phyloP scores from a whole-genome alignment of 1,284 basidiomycete genomes.

The Farysia itapuensis region DNA sequence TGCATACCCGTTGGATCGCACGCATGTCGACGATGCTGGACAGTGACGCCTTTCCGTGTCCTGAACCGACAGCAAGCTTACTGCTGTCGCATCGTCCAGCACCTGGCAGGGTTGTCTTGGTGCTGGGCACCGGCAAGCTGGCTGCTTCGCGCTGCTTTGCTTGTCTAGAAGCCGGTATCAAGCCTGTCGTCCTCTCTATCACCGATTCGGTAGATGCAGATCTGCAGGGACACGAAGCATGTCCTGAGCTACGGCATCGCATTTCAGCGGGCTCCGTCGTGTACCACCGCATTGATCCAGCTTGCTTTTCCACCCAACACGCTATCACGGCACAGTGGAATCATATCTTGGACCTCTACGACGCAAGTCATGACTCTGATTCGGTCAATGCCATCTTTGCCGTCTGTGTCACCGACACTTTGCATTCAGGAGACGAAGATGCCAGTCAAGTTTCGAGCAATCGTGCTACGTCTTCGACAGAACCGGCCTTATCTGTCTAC shows the following conservation, averaged over 20 bases:
- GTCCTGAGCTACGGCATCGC: slow-evolving; percentile 66
- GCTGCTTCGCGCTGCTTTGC: slow-evolving; percentile 79
- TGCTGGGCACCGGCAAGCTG: slow-evolving; percentile 75
- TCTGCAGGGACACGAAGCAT: slow-evolving; percentile 2
- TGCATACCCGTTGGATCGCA: too few species aligned
- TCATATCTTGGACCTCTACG: slow-evolving; percentile 10
- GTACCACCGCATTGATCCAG: slow-evolving; percentile 3
- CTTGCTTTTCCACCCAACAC: slow-evolving; percentile 1
- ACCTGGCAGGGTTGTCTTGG: slow-evolving; percentile 60
- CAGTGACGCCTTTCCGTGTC: slow-evolving; percentile 1
- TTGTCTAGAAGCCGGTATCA: slow-evolving; percentile 78
- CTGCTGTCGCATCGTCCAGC: slow-evolving; percentile 37
- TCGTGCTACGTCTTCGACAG: not conserved
- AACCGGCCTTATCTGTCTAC: slow-evolving; percentile 10
- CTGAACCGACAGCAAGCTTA: slow-evolving; percentile 30
- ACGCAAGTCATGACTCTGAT: slow-evolving; percentile 8
- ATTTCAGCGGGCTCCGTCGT: not conserved
- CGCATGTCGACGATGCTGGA: too few species aligned
- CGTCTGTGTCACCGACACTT: slow-evolving; percentile 57
- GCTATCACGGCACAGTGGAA: slow-evolving; percentile 6
- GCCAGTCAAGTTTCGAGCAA: not conserved
- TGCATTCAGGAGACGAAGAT: slow-evolving; percentile 34
- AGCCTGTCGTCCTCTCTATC: slow-evolving; percentile 68
- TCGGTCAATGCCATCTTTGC: slow-evolving; percentile 35
- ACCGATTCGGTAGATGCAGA: not conserved